phyloP scores from a whole-genome alignment of 1,284 basidiomycete genomes.

The Apiotrichum akiyoshidainum region DNA sequence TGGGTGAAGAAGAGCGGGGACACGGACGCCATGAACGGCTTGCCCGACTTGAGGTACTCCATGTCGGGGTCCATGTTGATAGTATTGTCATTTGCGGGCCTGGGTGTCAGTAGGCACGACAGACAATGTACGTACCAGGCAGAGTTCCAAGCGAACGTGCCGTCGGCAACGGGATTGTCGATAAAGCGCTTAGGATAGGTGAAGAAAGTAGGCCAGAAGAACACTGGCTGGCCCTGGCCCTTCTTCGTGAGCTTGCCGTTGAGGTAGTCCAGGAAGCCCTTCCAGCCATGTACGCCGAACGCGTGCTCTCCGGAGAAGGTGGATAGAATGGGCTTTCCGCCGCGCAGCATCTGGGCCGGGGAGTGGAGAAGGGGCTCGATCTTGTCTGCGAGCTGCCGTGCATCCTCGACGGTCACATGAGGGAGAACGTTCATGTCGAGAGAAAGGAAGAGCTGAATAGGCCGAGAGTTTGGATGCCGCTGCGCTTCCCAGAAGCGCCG shows the following conservation, averaged over 20 bases:
- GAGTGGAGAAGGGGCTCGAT: slow-evolving; percentile 21
- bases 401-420: slow-evolving; percentile 22
- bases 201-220: slow-evolving; percentile 51
- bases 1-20: slow-evolving; percentile 63
- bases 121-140: slow-evolving; percentile 41
- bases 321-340: slow-evolving; percentile 29
- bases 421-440: slow-evolving; percentile 50
- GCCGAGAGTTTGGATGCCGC: neutral
- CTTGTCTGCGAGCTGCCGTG: slow-evolving; percentile 21
- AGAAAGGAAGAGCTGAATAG: slow-evolving; percentile 41
- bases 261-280: slow-evolving; percentile 31
- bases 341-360: slow-evolving; percentile 22
- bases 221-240: slow-evolving; percentile 28
- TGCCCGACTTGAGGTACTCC: slow-evolving; percentile 39
- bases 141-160: slow-evolving; percentile 46
- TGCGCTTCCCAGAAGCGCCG: neutral
- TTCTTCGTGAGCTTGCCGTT: slow-evolving; percentile 24
- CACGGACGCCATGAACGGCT: slow-evolving; percentile 61
- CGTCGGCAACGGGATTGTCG: slow-evolving; percentile 36
- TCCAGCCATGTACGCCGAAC: slow-evolving; percentile 43
- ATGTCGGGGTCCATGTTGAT: slow-evolving; percentile 34
- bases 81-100: slow-evolving; percentile 36
- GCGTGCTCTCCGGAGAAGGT: slow-evolving; percentile 44
- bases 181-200: slow-evolving; percentile 37
- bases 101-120: slow-evolving; percentile 10